These are phyloP conservation scores for Apostasia ramifera DNA, from an alignment of 106 monocot genomes.

Conservation along the genomic window DNA sequence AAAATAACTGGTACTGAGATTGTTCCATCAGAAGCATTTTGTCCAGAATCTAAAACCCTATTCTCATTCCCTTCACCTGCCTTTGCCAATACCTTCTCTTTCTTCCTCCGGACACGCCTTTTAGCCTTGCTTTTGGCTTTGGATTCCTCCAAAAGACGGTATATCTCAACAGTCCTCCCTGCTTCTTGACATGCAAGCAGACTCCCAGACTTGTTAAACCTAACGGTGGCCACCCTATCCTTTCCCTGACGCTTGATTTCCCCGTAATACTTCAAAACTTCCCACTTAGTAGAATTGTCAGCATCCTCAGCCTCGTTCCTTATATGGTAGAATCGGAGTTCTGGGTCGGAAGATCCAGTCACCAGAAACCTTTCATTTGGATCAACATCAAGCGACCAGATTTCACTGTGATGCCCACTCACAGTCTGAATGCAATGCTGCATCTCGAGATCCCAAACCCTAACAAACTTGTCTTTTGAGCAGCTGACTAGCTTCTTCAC, in stretches of 20 bases:
- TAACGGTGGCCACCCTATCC: constrained; percentile 55
- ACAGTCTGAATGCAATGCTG: constrained; percentile 88
- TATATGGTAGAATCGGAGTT: constrained; percentile 68
- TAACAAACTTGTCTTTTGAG: constrained; percentile 90
- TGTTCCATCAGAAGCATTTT: constrained; percentile 11
- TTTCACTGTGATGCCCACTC: constrained; percentile 77
- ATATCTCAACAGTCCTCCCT: constrained; percentile 79
- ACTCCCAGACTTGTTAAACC: constrained; percentile 61
- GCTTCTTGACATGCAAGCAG: constrained; percentile 87
- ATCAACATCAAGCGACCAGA: constrained; percentile 89
- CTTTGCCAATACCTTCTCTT: constrained; percentile 64
- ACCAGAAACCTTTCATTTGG: constrained; percentile 70
- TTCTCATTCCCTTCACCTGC: constrained; percentile 23
- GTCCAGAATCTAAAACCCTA: constrained; percentile 13
- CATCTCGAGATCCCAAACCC: constrained; percentile 89
- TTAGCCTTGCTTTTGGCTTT: constrained; percentile 75
- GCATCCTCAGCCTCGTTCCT: constrained; percentile 19
- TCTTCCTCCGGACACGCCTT: constrained; percentile 69
- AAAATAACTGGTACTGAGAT: constrained; percentile 20
- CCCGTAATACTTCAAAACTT: constrained; percentile 77
- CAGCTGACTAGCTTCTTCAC: constrained; percentile 85
- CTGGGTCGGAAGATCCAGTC: constrained; percentile 69
- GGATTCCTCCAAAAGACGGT: constrained; percentile 54
- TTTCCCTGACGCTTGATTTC: constrained; percentile 65
- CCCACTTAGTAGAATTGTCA: constrained; percentile 65